Evolutionary conservation across 345 rosid genomes (phyloP), one percentile per base, ranked within the genome.

Genomic region (Sonneratia caseolaris): DNA sequence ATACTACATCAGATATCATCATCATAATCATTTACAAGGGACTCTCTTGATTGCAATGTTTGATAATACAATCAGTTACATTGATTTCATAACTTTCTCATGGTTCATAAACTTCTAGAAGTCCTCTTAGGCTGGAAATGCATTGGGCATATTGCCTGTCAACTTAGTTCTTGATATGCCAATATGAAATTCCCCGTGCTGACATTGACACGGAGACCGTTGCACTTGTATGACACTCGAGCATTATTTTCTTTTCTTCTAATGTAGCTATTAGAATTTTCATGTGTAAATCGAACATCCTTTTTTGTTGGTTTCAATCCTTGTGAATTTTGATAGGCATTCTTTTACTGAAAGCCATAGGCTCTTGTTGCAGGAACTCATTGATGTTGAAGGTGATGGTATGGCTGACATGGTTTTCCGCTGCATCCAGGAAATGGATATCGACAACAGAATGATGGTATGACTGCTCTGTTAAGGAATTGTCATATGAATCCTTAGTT

Each of bases 381-480:
- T 91, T 73, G 98, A 94, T 80, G 96, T 91, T 76, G 98, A 94
- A 86, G 97, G 97, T 76, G 99, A 95, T 87, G 99, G 99, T 68
- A 89, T 92, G 97, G 99, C 99, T 76, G 97, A 95, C 76, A 95
- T 91, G 99, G 99, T 91, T 75, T 94, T 95, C 76, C 97, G 90
- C 79, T 95, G 99, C 84, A 92, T 95, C 79, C 97, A 92, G 84
- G 99, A 95, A 88, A 92, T 95, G 99, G 99, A 95, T 85, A 92
- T 92, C 36, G 97, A 95, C 84, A 95, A 92, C 77, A 86, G 99
- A 37, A 92, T 95, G 97, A 89, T 79, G 93, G 97, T 95, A 85
- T 42, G 75, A 64, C 66, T 62, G 43, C 32, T 49, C 47, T 3
- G 9, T 19, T 68, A 16, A n/a, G 37, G 32, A 36, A 45, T 11